These are phyloP conservation scores for Scedosporium aurantiacum DNA, from an alignment of 2,329 filamentous ascomycete species.

Conservation along the genomic window DNA sequence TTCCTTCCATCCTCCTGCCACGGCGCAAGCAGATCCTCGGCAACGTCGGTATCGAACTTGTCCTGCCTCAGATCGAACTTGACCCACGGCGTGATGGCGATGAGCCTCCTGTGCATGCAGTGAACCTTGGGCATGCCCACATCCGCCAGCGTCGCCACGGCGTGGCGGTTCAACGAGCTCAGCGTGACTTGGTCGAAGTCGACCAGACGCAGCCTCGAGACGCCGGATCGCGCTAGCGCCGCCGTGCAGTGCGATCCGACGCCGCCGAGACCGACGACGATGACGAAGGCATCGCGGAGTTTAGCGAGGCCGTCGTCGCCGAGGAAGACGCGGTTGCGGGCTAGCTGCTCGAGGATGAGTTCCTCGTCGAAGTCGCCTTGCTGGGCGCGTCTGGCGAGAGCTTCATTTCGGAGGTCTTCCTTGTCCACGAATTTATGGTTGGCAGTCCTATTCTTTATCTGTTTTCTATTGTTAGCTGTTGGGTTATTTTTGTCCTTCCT, in stretches of 20 bases:
- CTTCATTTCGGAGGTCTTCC: constrained; percentile 49
- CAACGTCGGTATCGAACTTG: constrained; percentile 62
- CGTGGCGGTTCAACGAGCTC: constrained; percentile 89
- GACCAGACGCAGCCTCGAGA: constrained; percentile 75
- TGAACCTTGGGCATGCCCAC: constrained; percentile 89
- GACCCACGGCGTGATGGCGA: constrained; percentile 86
- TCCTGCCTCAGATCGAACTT: constrained; percentile 78
- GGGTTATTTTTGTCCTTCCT: too few relatives aligned
- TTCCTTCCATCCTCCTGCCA: constrained; percentile 50
- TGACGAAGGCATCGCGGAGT: constrained; percentile 70
- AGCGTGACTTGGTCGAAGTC: constrained; percentile 98
- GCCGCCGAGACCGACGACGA: constrained; percentile 87
- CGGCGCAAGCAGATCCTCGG: constrained; percentile 53
- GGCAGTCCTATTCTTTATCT: constrained; percentile 37
- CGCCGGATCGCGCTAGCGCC: constrained; percentile 78
- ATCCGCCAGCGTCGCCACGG: constrained; percentile 85
- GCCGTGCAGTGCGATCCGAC: constrained; percentile 88
- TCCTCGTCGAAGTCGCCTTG: constrained; percentile 60
- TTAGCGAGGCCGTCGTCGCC: constrained; percentile 69
- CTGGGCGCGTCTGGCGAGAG: constrained; percentile 48
- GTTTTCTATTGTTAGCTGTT: constrained; percentile 37
- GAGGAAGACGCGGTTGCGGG: constrained; percentile 85
- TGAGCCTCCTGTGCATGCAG: constrained; percentile 66
- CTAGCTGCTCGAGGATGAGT: constrained; percentile 86
- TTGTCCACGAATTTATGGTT: constrained; percentile 39